Evolutionary conservation across 345 rosid genomes (phyloP), one percentile per base, ranked within the genome.

Genomic region (Turritis glabra): DNA sequence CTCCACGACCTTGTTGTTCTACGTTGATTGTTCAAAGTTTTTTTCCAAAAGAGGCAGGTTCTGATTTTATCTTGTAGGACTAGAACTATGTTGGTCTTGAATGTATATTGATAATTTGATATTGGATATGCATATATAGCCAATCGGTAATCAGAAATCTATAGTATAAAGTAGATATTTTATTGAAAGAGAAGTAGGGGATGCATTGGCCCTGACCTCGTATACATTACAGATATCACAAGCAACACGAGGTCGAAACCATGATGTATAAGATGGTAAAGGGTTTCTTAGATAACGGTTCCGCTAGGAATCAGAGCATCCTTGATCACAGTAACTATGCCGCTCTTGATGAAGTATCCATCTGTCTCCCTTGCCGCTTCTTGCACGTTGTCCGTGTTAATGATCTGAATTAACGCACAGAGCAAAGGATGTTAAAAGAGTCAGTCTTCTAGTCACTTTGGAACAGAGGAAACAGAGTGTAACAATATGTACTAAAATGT

Each of bases 331-430:
- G 97, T 91, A 52, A 93, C 98, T 22, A 93, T 93, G 62, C 98
- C 98, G 15, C 98, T 91, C 89, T 93, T 93, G 33, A 93, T 93
- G 84, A 93, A 93, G 77, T 87, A 91, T 65, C 98, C 98, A 81
- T 93, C 97, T 1, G 98, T 88, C 79, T 93, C 98, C 58, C 97
- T 85, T 0, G 97, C 98, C 2, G 98, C 91, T 85, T 93, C 98
- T 89, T 91, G 97, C 62, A 93, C 97, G 19, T 77, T 81, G 85
- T 89, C 94, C 1, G 83, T 53, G 68, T 93, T 93, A n/a, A 93
- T 61, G 76, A 93, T 93, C 97, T 93, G 87, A 69, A 47, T 17
- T 22, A 76, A 55, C 6, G 2, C 46, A 68, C 11, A 68, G 17
- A 68, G 44, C 17, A 57, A n/a, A 32, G 14, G 22, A 44, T 5